phyloP scores from a whole-genome alignment of 2,329 filamentous ascomycete genomes.

The Dendryphion nanum region DNA sequence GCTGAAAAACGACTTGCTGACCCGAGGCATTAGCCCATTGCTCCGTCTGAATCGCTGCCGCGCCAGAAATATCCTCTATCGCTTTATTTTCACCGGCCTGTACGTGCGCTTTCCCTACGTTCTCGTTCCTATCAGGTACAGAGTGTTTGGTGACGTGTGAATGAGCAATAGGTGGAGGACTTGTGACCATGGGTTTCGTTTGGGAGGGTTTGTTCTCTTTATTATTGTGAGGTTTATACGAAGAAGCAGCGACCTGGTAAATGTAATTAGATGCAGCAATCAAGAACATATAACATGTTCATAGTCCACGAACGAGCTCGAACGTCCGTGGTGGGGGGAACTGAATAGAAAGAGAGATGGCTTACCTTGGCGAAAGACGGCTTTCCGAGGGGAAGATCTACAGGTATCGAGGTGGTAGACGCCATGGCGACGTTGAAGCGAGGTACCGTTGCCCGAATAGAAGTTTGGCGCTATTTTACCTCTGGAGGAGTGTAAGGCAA shows the following conservation, averaged over 20 bases:
- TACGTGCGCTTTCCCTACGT: conserved; percentile 9
- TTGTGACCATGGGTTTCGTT: conserved; percentile 24
- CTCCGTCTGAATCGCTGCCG: conserved; percentile 18
- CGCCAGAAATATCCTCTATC: conserved; percentile 20
- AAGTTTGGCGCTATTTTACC: no score
- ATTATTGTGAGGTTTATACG: conserved; percentile 29
- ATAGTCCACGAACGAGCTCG: neutral
- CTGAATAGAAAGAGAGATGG: conserved; percentile 2
- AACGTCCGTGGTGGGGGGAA: neutral
- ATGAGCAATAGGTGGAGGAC: conserved; percentile 18
- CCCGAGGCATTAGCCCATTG: conserved; percentile 23
- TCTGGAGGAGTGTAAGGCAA: no score
- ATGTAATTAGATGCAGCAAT: neutral
- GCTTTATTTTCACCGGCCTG: conserved; percentile 14
- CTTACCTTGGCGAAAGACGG: conserved; percentile 76
- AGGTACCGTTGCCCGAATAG: no score
- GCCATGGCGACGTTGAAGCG: conserved; percentile 23
- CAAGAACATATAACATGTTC: neutral
- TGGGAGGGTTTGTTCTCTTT: conserved; percentile 24
- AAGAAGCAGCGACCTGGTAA: conserved; percentile 43
- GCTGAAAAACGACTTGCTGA: conserved; percentile 17
- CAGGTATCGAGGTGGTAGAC: conserved; percentile 26
- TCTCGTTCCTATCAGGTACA: conserved; percentile 14
- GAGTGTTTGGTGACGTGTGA: conserved; percentile 20
- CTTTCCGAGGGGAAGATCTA: conserved; percentile 43